Conservation (phyloP, 2,329 filamentous ascomycete species). For the Nigrospora osmanthi region DNA sequence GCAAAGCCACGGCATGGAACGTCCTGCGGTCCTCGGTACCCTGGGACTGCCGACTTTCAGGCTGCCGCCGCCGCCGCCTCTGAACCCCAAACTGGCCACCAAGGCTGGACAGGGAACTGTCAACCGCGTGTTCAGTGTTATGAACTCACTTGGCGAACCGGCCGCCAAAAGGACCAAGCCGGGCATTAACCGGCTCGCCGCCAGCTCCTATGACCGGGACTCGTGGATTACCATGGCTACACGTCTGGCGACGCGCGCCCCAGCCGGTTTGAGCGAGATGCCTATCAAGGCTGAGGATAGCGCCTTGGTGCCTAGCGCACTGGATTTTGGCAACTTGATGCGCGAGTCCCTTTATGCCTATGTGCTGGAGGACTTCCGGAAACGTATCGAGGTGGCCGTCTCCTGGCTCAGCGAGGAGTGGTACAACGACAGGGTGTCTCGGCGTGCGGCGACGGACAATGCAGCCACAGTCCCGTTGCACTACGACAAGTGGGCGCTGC, state of each 20-base stretch:
- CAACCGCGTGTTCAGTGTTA: conserved; percentile 68
- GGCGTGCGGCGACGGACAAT: conserved; percentile 28
- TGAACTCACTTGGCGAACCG: conserved; percentile 64
- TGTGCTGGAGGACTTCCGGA: conserved; percentile 85
- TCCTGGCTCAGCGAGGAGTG: conserved; percentile 96
- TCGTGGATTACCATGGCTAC: conserved; percentile 87
- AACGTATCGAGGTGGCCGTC: conserved; percentile 81
- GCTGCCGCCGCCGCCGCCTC: conserved; percentile 65
- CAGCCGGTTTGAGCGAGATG: conserved; percentile 58
- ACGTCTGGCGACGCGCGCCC: conserved; percentile 73
- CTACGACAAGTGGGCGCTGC: conserved; percentile 73
- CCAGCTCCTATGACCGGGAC: conserved; percentile 75
- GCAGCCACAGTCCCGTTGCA: conserved; percentile 44
- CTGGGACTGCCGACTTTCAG: conserved; percentile 72
- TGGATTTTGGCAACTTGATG: conserved; percentile 56
- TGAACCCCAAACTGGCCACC: conserved; percentile 65
- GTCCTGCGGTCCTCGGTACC: conserved; percentile 37
- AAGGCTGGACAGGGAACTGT: conserved; percentile 69
- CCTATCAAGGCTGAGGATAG: conserved; percentile 49
- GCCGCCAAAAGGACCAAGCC: conserved; percentile 52
- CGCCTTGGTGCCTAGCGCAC: conserved; percentile 16
- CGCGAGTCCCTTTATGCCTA: conserved; percentile 77
- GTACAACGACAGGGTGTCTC: conserved; percentile 74
- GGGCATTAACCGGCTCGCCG: conserved; percentile 78
- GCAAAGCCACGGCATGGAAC: conserved; percentile 33